Evolutionary conservation across 228 moss, liverwort and hornwort species (phyloP), one percentile per base, ranked within the genome.

Genomic region (Sphagnum magellanicum): DNA sequence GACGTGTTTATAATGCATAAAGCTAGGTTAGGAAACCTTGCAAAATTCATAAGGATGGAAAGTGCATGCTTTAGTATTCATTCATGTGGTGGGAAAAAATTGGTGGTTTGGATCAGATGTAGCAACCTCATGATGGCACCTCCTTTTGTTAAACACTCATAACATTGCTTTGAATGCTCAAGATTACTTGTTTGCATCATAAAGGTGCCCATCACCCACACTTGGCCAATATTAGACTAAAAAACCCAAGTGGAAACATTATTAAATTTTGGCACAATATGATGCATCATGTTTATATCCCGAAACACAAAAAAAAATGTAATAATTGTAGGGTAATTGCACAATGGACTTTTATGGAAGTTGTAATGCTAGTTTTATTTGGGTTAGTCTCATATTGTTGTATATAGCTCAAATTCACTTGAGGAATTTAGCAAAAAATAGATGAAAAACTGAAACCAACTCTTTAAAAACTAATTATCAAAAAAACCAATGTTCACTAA

Each of bases 21-120:
- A 16, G 86, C 86, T 64, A 88, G 73, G 67, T 76, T 66, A 64
- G 78, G 71, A 62, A 84, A 80, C 63, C 83, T 81, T 46, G 93
- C 88, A 71, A 93, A 81, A 75, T 89, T 93, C 49, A 77, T 81
- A 65, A 93, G 81, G 68, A 83, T 89, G 50, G 90, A 84, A 17
- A 93, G 87, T 14, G 93, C 88, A 67, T 90, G 93, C 84, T 93
- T 93, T 51, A 93, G 80, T 47, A 93, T 90, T 79, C 88, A 88
- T 75, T 93, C 90, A 52, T 88, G 88, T 8, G 90, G 93, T 50
- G 93, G 84, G 61, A 90, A 90, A 50, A 90, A 82, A 70, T 93
- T 90, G 50, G 84, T 87, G 5, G 88, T 93, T 75, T 87, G 90
- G 71, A 93, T 90, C 52, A 93, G 76, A 66, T 77, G 71, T 70